Evolutionary conservation across 78 protist genomes (phyloP), one percentile per base, ranked within the genome.

Genomic region (Speleostelium caveatum): DNA sequence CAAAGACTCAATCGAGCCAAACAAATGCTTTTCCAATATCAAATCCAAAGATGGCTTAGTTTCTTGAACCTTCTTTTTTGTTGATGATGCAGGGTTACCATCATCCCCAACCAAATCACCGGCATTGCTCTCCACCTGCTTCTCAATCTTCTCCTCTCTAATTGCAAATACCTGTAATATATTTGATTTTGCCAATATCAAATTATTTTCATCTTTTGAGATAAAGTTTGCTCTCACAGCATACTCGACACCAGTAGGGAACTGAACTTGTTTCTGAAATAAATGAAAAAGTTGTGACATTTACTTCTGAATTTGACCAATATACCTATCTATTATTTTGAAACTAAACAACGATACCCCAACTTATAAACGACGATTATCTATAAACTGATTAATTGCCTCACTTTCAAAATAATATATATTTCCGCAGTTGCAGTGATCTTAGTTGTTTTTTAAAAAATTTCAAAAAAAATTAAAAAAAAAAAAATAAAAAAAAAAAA

Each of bases 41-140:
- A 88, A 63, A 41, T 88, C 89, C 36, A 88, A 75, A 51, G 63
- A 38, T 45, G 94, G 94, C 38, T 63, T 76, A 19, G 16, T 26
- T 33, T 72, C 78, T 26, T 38, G 1, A 6, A 59, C 74, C 8
- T 73, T 87, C 19, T 58, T 71, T 19, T 22, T 17, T 10, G 14
- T 42, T 32, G 16, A 16, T 49, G 36, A n/a, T 26, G 21, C 19
- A n/a, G 33, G 55, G 42, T 62, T 42, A 49, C 30, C 58, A 5
- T 74, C 32, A 22, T 26, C 21, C 56, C 30, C 17, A 56, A 19
- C 42, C 19, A 39, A 39, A 41, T 58, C 41, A 7, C 33, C 63
- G 14, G 7, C 56, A 73, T 56, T 59, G 5, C 3, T 6, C 8
- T 58, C 22, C 63, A 19, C 63, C 17, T 6, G 63, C 32, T 78